These are phyloP conservation scores for Haplographium delicatum DNA, from an alignment of 495 filamentous ascomycete genomes.

Conservation along the genomic window DNA sequence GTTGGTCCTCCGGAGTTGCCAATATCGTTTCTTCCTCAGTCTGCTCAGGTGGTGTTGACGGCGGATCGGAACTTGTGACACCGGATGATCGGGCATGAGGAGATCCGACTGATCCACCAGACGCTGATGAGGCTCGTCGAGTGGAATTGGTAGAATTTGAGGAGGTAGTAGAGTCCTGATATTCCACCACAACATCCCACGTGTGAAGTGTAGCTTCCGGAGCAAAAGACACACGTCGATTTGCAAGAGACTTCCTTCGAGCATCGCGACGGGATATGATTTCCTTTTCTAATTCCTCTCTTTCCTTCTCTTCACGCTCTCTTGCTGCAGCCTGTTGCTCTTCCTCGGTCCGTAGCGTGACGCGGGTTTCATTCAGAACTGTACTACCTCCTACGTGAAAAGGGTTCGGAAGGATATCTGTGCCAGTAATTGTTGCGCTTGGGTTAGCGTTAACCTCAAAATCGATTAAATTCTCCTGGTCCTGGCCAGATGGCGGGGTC, in stretches of 20 bases:
- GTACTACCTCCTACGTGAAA: constrained; percentile 39
- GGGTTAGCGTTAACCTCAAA: constrained; percentile 23
- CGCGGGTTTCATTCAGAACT: constrained; percentile 37
- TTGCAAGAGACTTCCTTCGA: constrained; percentile 84
- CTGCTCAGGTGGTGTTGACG: constrained; percentile 59
- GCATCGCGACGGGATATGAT: constrained; percentile 73
- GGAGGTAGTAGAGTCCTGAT: constrained; percentile 81
- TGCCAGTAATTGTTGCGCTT: constrained; percentile 18
- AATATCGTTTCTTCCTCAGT: constrained; percentile 49
- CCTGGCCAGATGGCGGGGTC: constrained; percentile 22
- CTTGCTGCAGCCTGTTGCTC: constrained; percentile 72
- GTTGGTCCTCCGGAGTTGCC: constrained; percentile 65
- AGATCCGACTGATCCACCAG: constrained; percentile 32
- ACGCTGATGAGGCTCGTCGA: constrained; percentile 59
- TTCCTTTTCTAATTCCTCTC: constrained; percentile 58
- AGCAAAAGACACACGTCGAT: constrained; percentile 93
- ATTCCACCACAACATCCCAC: constrained; percentile 90
- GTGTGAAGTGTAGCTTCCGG: constrained; percentile 97
- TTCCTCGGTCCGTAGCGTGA: constrained; percentile 63
- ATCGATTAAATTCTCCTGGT: constrained; percentile 16
- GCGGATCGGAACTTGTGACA: constrained; percentile 44
- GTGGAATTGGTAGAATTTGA: constrained; percentile 68
- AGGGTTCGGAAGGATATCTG: constrained; percentile 46
- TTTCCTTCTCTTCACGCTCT: constrained; percentile 69
- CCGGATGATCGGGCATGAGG: constrained; percentile 34